A percentile compares a stretch with the other conserved stretches of the same genome.
phyloP scores from a whole-genome alignment of 805 yeast species.

The Kodamaea kakaduensis region DNA sequence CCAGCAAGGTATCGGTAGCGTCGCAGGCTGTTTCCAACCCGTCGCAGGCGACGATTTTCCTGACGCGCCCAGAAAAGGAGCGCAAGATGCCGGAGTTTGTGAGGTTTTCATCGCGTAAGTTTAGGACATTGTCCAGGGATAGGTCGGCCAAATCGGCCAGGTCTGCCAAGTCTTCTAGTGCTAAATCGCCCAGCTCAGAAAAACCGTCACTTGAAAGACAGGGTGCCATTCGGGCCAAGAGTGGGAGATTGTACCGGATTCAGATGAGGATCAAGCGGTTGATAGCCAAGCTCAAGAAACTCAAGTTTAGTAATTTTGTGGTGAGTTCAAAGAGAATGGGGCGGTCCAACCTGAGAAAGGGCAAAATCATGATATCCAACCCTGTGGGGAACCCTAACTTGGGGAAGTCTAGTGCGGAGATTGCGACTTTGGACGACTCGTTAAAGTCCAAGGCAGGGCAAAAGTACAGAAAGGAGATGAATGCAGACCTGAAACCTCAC shows the following conservation, averaged over 20 bases:
- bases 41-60: constrained; percentile 43
- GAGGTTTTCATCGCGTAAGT: background rate
- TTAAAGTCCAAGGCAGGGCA: constrained; percentile 26
- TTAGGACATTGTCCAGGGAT: no score
- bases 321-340: constrained; percentile 26
- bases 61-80: constrained; percentile 32
- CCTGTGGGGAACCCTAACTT: constrained; percentile 32
- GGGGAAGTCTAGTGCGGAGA: constrained; percentile 15
- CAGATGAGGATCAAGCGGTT: constrained; percentile 24
- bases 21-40: constrained; percentile 35
- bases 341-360: constrained; percentile 1
- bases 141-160: no score
- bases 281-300: constrained; percentile 18
- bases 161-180: no score
- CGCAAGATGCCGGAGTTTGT: no score
- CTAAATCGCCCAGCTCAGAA: background rate
- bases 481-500: constrained; percentile 1
- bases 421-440: constrained; percentile 20
- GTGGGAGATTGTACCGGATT: constrained; percentile 32
- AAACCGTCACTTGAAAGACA: constrained; percentile 20
- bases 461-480: constrained; percentile 4
- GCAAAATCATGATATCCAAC: constrained; percentile 19
- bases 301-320: constrained; percentile 19
- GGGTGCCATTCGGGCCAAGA: constrained; percentile 32
- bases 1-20: no score